Base-by-base conservation (phyloP, 805 yeast species). In the Wickerhamiella alocasiicola region DNA sequence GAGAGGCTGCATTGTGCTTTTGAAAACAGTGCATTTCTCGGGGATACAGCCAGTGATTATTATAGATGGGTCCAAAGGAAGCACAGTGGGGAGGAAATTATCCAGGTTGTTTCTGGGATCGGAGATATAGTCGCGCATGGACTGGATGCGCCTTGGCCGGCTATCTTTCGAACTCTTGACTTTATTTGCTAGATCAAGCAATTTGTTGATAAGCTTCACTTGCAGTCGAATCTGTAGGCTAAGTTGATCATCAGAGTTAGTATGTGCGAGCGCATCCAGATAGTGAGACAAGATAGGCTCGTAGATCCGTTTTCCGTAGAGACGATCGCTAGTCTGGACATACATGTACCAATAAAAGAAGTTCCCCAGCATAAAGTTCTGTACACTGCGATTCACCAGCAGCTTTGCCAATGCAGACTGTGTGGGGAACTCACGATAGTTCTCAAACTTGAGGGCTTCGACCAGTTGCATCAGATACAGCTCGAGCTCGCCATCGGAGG, bases 291-390 rank as follows among this genome's bases (percentile, higher is more conserved):
- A 47, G 6, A 74, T 67, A 13, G 68, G 71, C 44, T 57, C 60
- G 50, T 61, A 75, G 18, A 65, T 62, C 25, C 59, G 54, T 20
- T 57, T 55, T 2, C 69, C 70, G 31, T 59, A 55, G 27, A 68
- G 71, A 43, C 82, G 95, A 51, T 79, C 83, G 23, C 79, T 72
- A 4, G 54, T 36, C 53, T 88, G 96, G 2, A 93, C 94, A 48
- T 77, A 78, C 38, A 91, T 70, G 55, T 79, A 83, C 97, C 98
- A 91, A 57, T 83, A 87, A 46, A 93, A 74, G 54, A 72, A 83
- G 54, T 78, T 85, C 0, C 94, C 91, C 30, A 93, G 63, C 15
- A 71, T 64, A 16, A 71, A 70, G 54, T 79, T 81, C 15, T 70
- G 63, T 1, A 77, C 64, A 0, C 94, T 76, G 34, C 88, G 67